A percentile compares a stretch with the other conserved stretches of the same genome.
These are phyloP conservation scores for Brettanomyces bruxellensis DNA, from an alignment of 805 yeast genomes.

Conservation along the genomic window DNA sequence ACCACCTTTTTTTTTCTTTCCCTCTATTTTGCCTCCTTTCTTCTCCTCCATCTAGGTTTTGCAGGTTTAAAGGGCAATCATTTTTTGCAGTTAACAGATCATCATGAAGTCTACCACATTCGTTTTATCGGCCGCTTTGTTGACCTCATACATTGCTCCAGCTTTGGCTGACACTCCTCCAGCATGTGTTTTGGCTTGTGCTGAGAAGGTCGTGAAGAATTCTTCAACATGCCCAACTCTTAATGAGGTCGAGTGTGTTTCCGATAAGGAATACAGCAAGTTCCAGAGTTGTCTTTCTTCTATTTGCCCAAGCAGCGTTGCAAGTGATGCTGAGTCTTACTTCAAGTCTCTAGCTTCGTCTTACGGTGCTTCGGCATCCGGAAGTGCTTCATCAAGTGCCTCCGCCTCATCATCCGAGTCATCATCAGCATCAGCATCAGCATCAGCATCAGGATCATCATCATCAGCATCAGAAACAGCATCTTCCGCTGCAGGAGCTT, in stretches of 20 bases:
- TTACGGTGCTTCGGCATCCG: slow-evolving; percentile 29
- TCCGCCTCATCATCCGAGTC: slow-evolving; percentile 25
- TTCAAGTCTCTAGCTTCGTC: slow-evolving; percentile 47
- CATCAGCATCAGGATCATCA: slow-evolving; percentile 23
- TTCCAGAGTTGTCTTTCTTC: slow-evolving; percentile 55
- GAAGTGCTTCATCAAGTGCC: slow-evolving; percentile 20
- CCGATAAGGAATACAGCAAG: slow-evolving; percentile 44
- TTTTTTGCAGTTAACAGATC: background rate
- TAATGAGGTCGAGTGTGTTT: slow-evolving; percentile 61
- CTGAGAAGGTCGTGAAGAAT: slow-evolving; percentile 51
- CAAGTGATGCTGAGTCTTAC: slow-evolving; percentile 48
- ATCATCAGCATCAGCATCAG: slow-evolving; percentile 24
- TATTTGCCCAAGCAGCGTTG: slow-evolving; percentile 59
- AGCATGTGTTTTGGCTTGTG: slow-evolving; percentile 88
- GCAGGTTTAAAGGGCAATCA: no score
- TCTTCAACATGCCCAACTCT: slow-evolving; percentile 48
- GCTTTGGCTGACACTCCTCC: slow-evolving; percentile 60
- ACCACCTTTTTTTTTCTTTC: background rate
- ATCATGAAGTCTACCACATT: slow-evolving; percentile 1
- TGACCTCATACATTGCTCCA: slow-evolving; percentile 33
- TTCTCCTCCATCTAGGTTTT: no score
- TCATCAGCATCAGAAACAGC: slow-evolving; percentile 17
- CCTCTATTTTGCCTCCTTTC: background rate
- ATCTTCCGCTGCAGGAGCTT: slow-evolving; percentile 15
- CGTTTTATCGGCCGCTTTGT: slow-evolving; percentile 14